Percentiles rank a stretch among this genome's conserved stretches.
phyloP scores from a whole-genome alignment of 305 asterid species.

The Caryopteris hybrid region DNA sequence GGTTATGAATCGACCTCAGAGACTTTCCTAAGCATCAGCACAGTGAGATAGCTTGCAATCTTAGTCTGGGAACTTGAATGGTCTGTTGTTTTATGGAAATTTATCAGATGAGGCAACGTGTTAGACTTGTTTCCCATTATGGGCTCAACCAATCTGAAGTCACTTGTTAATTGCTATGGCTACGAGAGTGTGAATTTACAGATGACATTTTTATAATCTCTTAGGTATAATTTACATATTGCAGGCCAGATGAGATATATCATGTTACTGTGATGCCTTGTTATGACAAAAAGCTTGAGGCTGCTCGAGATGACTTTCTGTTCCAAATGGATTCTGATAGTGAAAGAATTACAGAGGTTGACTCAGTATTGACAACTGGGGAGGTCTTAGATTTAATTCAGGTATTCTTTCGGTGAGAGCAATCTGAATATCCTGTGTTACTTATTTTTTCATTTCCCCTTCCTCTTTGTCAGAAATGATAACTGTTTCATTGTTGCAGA shows the following conservation, averaged over 20 bases:
- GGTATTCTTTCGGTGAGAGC: conserved; percentile 36
- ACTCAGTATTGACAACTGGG: conserved; percentile 91
- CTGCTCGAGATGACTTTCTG: conserved; percentile 87
- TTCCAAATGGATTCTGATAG: conserved; percentile 59
- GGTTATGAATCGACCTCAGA: background rate
- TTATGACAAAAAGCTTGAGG: conserved; percentile 97
- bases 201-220: conserved; percentile 21
- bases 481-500: conserved; percentile 43
- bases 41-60: background rate
- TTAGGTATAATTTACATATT: conserved; percentile 15
- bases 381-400: conserved; percentile 84
- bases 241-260: conserved; percentile 82
- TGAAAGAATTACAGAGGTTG: conserved; percentile 72
- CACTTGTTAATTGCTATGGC: background rate
- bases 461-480: background rate
- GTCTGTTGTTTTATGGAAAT: background rate
- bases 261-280: conserved; percentile 99
- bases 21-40: background rate
- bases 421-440: conserved; percentile 1
- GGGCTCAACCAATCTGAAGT: background rate
- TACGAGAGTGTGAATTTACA: background rate
- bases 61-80: conserved; percentile 7
- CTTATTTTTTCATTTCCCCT: background rate
- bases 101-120: background rate
- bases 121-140: background rate